These are phyloP conservation scores for Prunus dulcis DNA, from an alignment of 306 rosid species.

Conservation along the genomic window DNA sequence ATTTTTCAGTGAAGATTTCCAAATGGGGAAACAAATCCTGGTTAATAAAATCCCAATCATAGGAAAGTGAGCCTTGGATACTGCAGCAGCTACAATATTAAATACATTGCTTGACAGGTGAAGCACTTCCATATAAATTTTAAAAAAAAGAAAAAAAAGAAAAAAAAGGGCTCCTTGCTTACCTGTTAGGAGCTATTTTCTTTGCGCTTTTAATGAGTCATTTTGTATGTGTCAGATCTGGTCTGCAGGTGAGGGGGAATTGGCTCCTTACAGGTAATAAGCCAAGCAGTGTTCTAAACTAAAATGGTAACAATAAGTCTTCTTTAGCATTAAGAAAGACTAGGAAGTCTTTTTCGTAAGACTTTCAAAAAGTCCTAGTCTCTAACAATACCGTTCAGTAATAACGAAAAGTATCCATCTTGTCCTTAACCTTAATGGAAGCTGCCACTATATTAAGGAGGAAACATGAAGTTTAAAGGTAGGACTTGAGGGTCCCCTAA, in stretches of 20 bases:
- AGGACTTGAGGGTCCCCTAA: background rate
- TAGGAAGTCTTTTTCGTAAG: background rate
- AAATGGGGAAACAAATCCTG: background rate
- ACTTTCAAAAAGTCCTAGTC: too few species aligned
- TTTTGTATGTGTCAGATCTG: background rate
- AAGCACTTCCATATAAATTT: background rate
- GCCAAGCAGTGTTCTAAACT: background rate
- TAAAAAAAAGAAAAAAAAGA: too few species aligned
- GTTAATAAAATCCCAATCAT: background rate
- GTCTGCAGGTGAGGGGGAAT: background rate
- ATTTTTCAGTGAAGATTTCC: background rate
- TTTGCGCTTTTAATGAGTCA: background rate
- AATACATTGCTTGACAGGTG: conserved; percentile 9
- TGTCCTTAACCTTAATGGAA: background rate
- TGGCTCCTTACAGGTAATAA: background rate
- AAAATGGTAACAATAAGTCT: background rate
- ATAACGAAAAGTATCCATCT: too few species aligned
- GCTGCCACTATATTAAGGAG: background rate
- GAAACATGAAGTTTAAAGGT: background rate
- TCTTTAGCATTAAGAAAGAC: background rate
- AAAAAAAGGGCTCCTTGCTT: too few species aligned
- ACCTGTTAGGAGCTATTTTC: background rate
- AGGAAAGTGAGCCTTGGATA: background rate
- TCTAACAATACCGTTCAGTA: background rate
- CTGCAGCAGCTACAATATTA: conserved; percentile 3